Conservation (phyloP, 192 early-diverging fungal genomes). For the Entomortierella chlamydospora region DNA sequence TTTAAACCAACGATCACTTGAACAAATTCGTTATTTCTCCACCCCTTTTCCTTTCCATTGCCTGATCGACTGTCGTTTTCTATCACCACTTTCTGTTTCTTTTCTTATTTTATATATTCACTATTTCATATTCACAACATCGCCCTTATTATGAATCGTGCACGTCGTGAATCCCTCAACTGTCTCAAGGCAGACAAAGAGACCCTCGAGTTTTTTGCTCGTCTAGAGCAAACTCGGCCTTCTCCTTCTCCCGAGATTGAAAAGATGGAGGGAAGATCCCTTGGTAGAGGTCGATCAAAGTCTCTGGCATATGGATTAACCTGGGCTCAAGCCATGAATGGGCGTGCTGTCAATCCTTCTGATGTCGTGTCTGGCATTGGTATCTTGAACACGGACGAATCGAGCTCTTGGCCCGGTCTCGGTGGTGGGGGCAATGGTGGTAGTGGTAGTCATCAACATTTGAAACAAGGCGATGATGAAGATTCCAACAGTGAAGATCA, state of each 20-base stretch:
- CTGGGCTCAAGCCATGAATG: constrained; percentile 53
- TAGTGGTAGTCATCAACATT: background rate
- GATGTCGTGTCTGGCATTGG: constrained; percentile 37
- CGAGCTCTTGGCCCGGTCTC: too few species aligned
- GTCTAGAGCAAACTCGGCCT: constrained; percentile 38
- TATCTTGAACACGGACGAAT: constrained; percentile 25
- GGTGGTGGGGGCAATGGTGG: background rate
- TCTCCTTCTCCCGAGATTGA: constrained; percentile 6
- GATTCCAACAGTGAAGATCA: constrained; percentile 1
- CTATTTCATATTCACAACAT: background rate
- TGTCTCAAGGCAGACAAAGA: constrained; percentile 54
- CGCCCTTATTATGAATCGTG: constrained; percentile 41
- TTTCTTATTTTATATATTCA: background rate
- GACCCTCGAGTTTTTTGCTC: constrained; percentile 45
- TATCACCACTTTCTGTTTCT: too few species aligned
- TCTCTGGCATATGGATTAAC: constrained; percentile 40
- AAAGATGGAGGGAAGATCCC: background rate
- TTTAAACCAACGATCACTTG: too few species aligned
- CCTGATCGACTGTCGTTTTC: too few species aligned
- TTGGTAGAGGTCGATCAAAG: constrained; percentile 29
- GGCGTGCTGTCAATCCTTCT: constrained; percentile 29
- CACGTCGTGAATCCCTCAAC: constrained; percentile 52
- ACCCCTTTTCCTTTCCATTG: too few species aligned
- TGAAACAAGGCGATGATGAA: background rate
- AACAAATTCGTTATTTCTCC: too few species aligned